Percentiles rank a stretch among this genome's conserved stretches.
phyloP scores from a whole-genome alignment of 768 basidiomycete genomes.

The Lepiota brunneoincarnata region DNA sequence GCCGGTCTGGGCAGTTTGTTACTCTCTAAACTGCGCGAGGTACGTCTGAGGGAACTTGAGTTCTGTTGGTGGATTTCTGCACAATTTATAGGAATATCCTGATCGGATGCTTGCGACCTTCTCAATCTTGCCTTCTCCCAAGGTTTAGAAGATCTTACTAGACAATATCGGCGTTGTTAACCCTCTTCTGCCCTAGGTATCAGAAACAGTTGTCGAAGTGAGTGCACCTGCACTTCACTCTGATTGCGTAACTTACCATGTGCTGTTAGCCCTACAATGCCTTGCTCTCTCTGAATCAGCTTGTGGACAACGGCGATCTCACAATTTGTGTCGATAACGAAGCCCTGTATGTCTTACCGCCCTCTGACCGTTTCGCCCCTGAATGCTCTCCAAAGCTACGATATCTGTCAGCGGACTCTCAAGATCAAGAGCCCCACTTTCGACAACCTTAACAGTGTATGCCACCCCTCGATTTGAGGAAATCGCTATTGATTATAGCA shows the following conservation, averaged over 20 bases:
- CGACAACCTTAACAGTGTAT: conserved; percentile 65
- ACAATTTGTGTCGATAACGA: conserved; percentile 88
- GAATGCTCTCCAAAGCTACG: conserved; percentile 46
- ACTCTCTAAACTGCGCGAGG: conserved; percentile 80
- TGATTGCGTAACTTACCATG: conserved; percentile 41
- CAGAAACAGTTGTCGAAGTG: conserved; percentile 63
- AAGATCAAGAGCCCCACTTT: conserved; percentile 67
- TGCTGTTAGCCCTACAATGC: conserved; percentile 81
- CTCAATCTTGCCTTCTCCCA: conserved; percentile 52
- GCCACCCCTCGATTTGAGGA: conserved; percentile 15
- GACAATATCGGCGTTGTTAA: not conserved
- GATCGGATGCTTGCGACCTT: conserved; percentile 57
- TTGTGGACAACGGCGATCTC: conserved; percentile 85
- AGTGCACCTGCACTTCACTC: conserved; percentile 42
- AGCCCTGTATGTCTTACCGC: conserved; percentile 54
- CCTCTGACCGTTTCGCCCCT: not conserved
- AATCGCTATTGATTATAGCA: not conserved
- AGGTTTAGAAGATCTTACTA: conserved; percentile 22
- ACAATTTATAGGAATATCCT: conserved; percentile 41
- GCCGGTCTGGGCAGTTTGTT: conserved; percentile 82
- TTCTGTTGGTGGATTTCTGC: not conserved
- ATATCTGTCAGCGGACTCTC: conserved; percentile 63
- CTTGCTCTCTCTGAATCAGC: conserved; percentile 80
- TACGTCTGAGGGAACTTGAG: conserved; percentile 22
- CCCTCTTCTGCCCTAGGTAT: conserved; percentile 32